Base-by-base conservation (phyloP, 768 basidiomycete species). In the Asterophora parasitica region DNA sequence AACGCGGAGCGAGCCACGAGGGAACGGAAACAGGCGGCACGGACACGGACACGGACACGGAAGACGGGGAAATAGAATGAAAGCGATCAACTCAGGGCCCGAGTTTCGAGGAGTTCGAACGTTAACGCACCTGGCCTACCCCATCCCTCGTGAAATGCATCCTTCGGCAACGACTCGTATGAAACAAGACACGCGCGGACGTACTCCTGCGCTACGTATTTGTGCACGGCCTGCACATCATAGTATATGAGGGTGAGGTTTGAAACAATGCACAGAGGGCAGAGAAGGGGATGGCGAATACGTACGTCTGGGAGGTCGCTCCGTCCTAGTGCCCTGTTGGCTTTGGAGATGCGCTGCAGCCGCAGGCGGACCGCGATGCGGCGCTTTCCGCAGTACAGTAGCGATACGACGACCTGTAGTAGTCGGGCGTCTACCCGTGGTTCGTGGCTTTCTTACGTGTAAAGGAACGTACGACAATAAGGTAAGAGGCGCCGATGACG, bases 161-260 rank as follows among this genome's bases (percentile, higher is more conserved):
- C 76, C 62, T 78, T 79, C 16, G 88, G 88, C 52, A 82, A 73
- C 26, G 83, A 82, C 63, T 85, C 81, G 64, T 83, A 80, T 7
- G 82, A 72, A 54, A 89, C 74, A 33, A 88, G 67, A 63, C 85
- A 88, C 15, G 81, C 70, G 19, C 88, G 83, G n/a, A 81, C 74
- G 61, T 83, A 88, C 59, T 92, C 88, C 60, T 84, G 83, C 43
- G 75, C 70, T 48, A 90, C 77, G 54, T 83, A 85, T 46, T 76
- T 72, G 55, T 81, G 77, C 15, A 89, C 83, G 5, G 72, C 61
- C 87, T 90, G 52, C 2, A 41, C n/a, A n/a, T 4, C 1, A 28
- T 16, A 20, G 2, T 23, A n/a, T 37, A 19, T 13, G 19, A 9
- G 13, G 33, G 16, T 19, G 19, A 40, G 30, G 16, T 32, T 40